phyloP scores from a whole-genome alignment of 2,329 filamentous ascomycete genomes.

The Rhinocladiella similis region DNA sequence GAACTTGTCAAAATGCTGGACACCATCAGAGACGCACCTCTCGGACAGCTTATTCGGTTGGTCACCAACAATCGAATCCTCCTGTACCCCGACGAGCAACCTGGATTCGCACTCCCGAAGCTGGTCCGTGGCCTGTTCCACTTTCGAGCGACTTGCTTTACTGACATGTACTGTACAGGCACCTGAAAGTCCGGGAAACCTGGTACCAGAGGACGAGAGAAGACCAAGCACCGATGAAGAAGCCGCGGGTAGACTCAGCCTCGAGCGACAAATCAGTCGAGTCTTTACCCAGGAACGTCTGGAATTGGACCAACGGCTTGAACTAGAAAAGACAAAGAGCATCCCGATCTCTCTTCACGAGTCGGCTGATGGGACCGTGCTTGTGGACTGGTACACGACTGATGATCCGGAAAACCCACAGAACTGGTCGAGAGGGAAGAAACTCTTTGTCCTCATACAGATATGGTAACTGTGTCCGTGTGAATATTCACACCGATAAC shows the following conservation, averaged over 20 bases:
- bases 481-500: not conserved
- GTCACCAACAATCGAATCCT: conserved; percentile 44
- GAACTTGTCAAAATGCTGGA: conserved; percentile 11
- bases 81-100: conserved; percentile 45
- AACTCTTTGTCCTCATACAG: conserved; percentile 23
- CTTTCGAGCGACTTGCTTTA: too few relatives aligned
- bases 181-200: too few relatives aligned
- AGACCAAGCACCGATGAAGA: not conserved
- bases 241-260: not conserved
- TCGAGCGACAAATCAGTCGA: conserved; percentile 3
- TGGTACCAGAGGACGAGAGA: not conserved
- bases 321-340: conserved; percentile 29
- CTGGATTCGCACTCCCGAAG: conserved; percentile 31
- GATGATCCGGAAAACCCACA: conserved; percentile 32
- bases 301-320: conserved; percentile 33
- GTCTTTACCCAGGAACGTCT: conserved; percentile 31
- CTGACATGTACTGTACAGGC: too few relatives aligned
- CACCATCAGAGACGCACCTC: conserved; percentile 43
- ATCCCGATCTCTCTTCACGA: conserved; percentile 33
- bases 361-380: conserved; percentile 33
- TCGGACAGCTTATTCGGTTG: conserved; percentile 47
- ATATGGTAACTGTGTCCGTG: conserved; percentile 15
- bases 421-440: conserved; percentile 29
- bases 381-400: conserved; percentile 27
- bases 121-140: conserved; percentile 5